Evolutionary conservation across 2,329 filamentous ascomycete species (phyloP).

Genomic region (Sporothrix phasma): DNA sequence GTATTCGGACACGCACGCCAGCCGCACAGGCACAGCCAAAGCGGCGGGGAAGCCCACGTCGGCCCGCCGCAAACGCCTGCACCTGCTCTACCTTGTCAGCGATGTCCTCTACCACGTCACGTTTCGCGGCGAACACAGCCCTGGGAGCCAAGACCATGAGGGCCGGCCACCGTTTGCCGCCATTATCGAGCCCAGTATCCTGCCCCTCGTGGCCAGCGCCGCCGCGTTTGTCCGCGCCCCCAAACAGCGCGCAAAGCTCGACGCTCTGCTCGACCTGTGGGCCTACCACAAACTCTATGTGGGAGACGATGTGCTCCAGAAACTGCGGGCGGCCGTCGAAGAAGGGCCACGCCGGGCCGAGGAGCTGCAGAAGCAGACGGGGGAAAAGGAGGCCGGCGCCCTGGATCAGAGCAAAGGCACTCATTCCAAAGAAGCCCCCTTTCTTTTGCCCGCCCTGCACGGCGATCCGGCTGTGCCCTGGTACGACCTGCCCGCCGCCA

Average conservation of each 20-base stretch:
- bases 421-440: conserved; percentile 42
- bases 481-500: conserved; percentile 74
- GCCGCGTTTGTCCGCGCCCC: conserved; percentile 49
- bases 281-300: conserved; percentile 57
- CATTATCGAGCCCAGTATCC: conserved; percentile 48
- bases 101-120: conserved; percentile 66
- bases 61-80: conserved; percentile 57
- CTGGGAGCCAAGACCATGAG: too few relatives aligned
- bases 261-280: conserved; percentile 60
- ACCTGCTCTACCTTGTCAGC: conserved; percentile 68
- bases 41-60: conserved; percentile 19
- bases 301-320: conserved; percentile 37
- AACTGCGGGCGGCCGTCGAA: conserved; percentile 49
- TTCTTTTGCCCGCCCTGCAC: conserved; percentile 63
- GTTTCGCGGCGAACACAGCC: conserved; percentile 33
- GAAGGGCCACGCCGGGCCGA: conserved; percentile 18
- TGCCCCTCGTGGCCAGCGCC: conserved; percentile 51
- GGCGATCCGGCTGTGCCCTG: conserved; percentile 64
- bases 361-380: conserved; percentile 25
- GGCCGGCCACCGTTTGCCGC: conserved; percentile 39
- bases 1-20: conserved; percentile 29
- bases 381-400: neutral
- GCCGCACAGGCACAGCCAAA: conserved; percentile 19
- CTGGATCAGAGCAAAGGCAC: conserved; percentile 20
- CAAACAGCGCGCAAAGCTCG: conserved; percentile 56